phyloP scores from a whole-genome alignment of 306 rosid species.

The Delonix regia region DNA sequence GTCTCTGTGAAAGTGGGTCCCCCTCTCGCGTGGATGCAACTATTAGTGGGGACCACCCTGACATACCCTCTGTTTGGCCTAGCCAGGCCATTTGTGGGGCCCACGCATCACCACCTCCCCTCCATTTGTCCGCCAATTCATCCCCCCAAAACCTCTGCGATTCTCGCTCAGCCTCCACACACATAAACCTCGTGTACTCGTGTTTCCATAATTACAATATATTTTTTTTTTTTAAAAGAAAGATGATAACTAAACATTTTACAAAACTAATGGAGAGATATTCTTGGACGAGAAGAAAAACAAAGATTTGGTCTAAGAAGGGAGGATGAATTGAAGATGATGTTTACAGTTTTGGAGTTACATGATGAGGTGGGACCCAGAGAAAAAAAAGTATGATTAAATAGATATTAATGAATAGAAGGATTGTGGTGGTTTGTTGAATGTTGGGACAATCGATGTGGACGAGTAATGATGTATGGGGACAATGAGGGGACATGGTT shows the following conservation, averaged over 20 bases:
- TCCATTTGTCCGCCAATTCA: background rate
- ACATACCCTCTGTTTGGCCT: background rate
- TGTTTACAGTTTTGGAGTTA: conserved; percentile 7
- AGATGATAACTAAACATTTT: too few relatives aligned
- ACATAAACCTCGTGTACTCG: conserved; percentile 47
- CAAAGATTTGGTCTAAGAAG: conserved; percentile 53
- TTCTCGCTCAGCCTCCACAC: conserved; percentile 33
- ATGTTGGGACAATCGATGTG: conserved; percentile 56
- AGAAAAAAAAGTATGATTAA: conserved; percentile 17
- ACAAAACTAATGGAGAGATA: too few relatives aligned
- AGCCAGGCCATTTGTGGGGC: conserved; percentile 7
- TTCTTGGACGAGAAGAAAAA: conserved; percentile 19
- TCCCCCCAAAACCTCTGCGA: background rate
- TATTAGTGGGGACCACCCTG: conserved; percentile 42
- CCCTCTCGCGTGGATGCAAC: conserved; percentile 59
- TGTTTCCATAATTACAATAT: background rate
- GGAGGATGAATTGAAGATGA: background rate
- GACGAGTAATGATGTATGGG: conserved; percentile 54
- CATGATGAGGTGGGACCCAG: conserved; percentile 30
- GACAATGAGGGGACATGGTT: conserved; percentile 47
- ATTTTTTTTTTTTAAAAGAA: too few relatives aligned
- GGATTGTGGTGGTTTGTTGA: conserved; percentile 54
- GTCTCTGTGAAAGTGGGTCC: conserved; percentile 46
- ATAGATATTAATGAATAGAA: background rate
- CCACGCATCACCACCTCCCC: conserved; percentile 17